A percentile compares a stretch with the other conserved stretches of the same genome.
Conservation (phyloP, 192 early-diverging fungal species). For the Lobosporangium transversale region DNA sequence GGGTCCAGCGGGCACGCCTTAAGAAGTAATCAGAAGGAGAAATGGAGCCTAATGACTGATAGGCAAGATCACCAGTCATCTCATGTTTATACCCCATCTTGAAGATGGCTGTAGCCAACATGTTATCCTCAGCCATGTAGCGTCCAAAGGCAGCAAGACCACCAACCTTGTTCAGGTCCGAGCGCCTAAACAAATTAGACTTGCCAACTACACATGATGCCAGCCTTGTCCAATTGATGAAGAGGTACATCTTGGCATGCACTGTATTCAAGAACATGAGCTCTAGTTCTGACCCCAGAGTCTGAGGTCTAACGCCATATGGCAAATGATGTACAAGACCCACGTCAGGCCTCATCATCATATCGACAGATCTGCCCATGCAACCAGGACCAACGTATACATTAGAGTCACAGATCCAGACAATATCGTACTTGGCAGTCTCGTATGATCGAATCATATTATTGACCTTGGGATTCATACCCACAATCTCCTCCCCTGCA, state of each 20-base stretch:
- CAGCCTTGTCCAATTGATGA: constrained; percentile 87
- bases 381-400: constrained; percentile 82
- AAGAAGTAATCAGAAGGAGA: constrained; percentile 82
- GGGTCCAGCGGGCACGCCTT: constrained; percentile 91
- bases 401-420: constrained; percentile 97
- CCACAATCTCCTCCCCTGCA: constrained; percentile 61
- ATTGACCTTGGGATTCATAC: constrained; percentile 97
- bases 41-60: constrained; percentile 83
- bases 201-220: constrained; percentile 96
- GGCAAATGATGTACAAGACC: constrained; percentile 97
- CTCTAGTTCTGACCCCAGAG: constrained; percentile 87
- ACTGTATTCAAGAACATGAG: constrained; percentile 86
- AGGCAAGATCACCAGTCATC: constrained; percentile 89
- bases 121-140: constrained; percentile 96
- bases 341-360: constrained; percentile 74
- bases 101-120: constrained; percentile 89
- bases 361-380: constrained; percentile 83
- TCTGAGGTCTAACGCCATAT: constrained; percentile 75
- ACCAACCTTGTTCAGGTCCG: constrained; percentile 79
- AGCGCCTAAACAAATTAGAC: constrained; percentile 90
- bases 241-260: constrained; percentile 96
- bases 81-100: constrained; percentile 78
- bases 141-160: constrained; percentile 88
- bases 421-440: constrained; percentile 80
- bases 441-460: constrained; percentile 90